A percentile compares a stretch with the other conserved stretches of the same genome.
Conservation (phyloP, 768 basidiomycete species). For the Austroboletus festivus region DNA sequence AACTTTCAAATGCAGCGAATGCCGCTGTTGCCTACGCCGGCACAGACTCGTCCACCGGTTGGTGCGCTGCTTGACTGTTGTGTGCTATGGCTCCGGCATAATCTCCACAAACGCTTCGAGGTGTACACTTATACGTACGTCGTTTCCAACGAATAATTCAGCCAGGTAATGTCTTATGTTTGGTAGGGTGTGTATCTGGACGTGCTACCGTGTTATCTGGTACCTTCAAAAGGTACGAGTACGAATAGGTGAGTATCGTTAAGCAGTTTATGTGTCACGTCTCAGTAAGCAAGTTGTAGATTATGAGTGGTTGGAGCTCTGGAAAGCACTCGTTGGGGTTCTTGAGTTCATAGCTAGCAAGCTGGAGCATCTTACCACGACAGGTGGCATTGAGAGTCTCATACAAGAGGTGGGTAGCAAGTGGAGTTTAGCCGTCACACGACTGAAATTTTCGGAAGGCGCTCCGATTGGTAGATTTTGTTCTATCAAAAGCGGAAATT, state of each 20-base stretch:
- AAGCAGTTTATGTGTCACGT: neutral
- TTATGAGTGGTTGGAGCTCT: constrained; percentile 65
- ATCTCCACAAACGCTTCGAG: constrained; percentile 61
- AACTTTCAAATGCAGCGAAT: constrained; percentile 38
- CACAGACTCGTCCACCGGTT: constrained; percentile 42
- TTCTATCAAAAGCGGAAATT: constrained; percentile 47
- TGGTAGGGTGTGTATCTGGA: constrained; percentile 53
- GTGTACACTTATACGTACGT: constrained; percentile 55
- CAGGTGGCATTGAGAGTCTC: constrained; percentile 51
- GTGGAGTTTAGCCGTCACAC: neutral
- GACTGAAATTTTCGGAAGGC: constrained; percentile 34
- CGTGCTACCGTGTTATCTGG: constrained; percentile 55
- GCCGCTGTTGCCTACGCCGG: constrained; percentile 46
- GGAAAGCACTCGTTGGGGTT: constrained; percentile 54
- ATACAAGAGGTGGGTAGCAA: constrained; percentile 46
- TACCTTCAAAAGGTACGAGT: constrained; percentile 50
- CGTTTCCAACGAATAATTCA: neutral
- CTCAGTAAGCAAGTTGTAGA: constrained; percentile 35
- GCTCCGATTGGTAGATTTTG: constrained; percentile 51
- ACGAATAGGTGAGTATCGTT: constrained; percentile 48
- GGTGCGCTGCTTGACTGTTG: constrained; percentile 67
- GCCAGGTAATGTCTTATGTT: neutral
- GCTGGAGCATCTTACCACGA: constrained; percentile 48
- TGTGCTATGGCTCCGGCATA: constrained; percentile 68
- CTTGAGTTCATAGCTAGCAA: constrained; percentile 56